Evolutionary conservation across 2,329 filamentous ascomycete genomes (phyloP).

Genomic region (Orbilia blumenaviensis): DNA sequence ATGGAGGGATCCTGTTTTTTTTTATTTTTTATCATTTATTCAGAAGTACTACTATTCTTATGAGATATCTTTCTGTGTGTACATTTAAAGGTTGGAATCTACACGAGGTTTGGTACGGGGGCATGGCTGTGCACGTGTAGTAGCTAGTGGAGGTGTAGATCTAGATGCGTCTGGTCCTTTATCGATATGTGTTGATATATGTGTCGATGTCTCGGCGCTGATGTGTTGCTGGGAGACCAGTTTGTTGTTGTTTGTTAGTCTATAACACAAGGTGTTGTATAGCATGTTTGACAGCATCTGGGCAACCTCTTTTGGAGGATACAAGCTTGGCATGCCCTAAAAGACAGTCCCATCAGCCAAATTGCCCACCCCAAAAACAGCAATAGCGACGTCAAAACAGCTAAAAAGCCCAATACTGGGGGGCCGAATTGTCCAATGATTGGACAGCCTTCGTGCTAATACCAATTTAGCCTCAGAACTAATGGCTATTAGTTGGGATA

Average conservation of each 20-base stretch:
- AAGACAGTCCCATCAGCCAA: constrained; percentile 47
- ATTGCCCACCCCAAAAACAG: neutral
- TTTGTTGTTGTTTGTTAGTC: neutral
- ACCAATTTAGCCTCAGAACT: neutral
- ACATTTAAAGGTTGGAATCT: neutral
- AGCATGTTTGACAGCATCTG: constrained; percentile 5
- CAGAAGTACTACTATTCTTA: neutral
- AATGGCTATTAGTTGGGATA: constrained; percentile 1
- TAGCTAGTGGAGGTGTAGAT: neutral
- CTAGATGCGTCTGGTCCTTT: too few species aligned
- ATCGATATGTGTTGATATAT: too few species aligned
- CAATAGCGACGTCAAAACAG: neutral
- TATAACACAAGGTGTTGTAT: constrained; percentile 20
- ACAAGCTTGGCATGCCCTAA: constrained; percentile 45
- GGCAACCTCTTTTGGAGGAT: neutral
- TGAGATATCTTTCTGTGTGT: neutral
- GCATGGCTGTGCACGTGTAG: too few species aligned
- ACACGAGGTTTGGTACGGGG: neutral
- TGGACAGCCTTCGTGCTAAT: neutral
- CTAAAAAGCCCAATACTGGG: constrained; percentile 19
- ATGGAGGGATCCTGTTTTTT: neutral
- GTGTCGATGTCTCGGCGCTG: neutral
- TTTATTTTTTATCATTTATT: neutral
- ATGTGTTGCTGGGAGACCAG: too few species aligned
- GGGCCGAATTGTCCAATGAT: constrained; percentile 4